These are phyloP conservation scores for Camelina hispida DNA, from an alignment of 345 rosid genomes.

Conservation along the genomic window DNA sequence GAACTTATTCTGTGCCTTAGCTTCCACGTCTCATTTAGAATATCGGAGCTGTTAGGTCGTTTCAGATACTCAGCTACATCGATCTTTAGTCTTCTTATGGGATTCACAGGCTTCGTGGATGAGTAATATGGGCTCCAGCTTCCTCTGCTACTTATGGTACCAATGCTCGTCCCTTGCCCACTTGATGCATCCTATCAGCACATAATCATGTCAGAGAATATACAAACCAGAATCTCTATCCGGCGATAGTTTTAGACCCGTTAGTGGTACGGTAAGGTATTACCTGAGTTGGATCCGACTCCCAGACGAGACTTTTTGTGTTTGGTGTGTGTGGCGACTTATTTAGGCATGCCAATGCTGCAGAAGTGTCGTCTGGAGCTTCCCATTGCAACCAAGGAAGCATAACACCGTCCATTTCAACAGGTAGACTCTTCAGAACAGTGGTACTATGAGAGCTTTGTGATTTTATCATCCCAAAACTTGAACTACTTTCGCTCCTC, in stretches of 20 bases:
- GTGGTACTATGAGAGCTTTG: conserved; percentile 51
- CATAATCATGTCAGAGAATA: conserved; percentile 10
- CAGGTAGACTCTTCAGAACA: conserved; percentile 47
- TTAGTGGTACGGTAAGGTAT: conserved; percentile 3
- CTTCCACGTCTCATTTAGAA: conserved; percentile 66
- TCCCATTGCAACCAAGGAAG: conserved; percentile 99
- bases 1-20: conserved; percentile 70
- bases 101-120: conserved; percentile 39
- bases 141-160: conserved; percentile 70
- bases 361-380: conserved; percentile 65
- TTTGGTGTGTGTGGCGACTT: conserved; percentile 42
- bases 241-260: neutral
- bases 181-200: conserved; percentile 50
- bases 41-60: conserved; percentile 55
- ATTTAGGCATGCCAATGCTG: conserved; percentile 47
- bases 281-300: conserved; percentile 46
- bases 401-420: conserved; percentile 85
- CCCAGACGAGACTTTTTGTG: conserved; percentile 47
- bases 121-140: conserved; percentile 74
- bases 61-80: conserved; percentile 72
- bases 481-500: conserved; percentile 88
- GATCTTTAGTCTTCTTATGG: conserved; percentile 40
- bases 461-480: conserved; percentile 60
- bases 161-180: conserved; percentile 48
- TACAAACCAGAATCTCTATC: neutral